These are phyloP conservation scores for Alloascoidea africana DNA, from an alignment of 805 yeast species.

Conservation along the genomic window DNA sequence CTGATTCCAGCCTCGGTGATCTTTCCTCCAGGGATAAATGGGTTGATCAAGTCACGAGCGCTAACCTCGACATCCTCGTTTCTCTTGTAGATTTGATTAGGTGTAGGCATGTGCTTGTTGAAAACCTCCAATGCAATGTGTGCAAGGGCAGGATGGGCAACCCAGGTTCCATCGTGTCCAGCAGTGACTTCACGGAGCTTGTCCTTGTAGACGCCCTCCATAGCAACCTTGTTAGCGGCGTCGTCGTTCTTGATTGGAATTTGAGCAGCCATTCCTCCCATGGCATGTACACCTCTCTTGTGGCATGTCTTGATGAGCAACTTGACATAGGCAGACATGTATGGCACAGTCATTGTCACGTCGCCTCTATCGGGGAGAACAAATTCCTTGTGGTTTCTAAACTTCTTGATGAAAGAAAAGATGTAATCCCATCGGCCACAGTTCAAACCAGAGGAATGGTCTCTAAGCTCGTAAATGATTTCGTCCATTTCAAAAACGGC, in stretches of 20 bases:
- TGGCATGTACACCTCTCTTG: slow-evolving; percentile 58
- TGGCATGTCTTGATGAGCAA: slow-evolving; percentile 55
- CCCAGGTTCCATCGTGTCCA: slow-evolving; percentile 71
- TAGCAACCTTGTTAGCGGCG: slow-evolving; percentile 42
- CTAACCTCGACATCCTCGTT: slow-evolving; percentile 32
- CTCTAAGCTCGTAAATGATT: slow-evolving; percentile 56
- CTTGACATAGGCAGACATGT: slow-evolving; percentile 52
- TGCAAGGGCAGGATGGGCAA: slow-evolving; percentile 62
- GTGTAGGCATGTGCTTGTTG: slow-evolving; percentile 63
- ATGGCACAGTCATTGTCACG: slow-evolving; percentile 55
- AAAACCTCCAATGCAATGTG: slow-evolving; percentile 50
- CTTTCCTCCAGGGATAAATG: slow-evolving; percentile 39
- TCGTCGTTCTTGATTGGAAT: slow-evolving; percentile 56
- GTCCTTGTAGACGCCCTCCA: slow-evolving; percentile 54
- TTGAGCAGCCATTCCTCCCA: slow-evolving; percentile 74
- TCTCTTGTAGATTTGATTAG: slow-evolving; percentile 49
- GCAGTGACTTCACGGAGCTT: slow-evolving; percentile 51
- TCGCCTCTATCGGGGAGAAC: slow-evolving; percentile 56
- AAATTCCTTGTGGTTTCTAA: slow-evolving; percentile 45
- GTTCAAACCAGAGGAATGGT: slow-evolving; percentile 58
- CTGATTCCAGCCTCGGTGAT: slow-evolving; percentile 56
- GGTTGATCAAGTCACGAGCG: slow-evolving; percentile 45
- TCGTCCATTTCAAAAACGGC: slow-evolving; percentile 73
- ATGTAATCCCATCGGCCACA: slow-evolving; percentile 74
- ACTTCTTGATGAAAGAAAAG: slow-evolving; percentile 51